Conservation (phyloP, 2,329 filamentous ascomycete genomes). For the Alternaria brassicae region DNA sequence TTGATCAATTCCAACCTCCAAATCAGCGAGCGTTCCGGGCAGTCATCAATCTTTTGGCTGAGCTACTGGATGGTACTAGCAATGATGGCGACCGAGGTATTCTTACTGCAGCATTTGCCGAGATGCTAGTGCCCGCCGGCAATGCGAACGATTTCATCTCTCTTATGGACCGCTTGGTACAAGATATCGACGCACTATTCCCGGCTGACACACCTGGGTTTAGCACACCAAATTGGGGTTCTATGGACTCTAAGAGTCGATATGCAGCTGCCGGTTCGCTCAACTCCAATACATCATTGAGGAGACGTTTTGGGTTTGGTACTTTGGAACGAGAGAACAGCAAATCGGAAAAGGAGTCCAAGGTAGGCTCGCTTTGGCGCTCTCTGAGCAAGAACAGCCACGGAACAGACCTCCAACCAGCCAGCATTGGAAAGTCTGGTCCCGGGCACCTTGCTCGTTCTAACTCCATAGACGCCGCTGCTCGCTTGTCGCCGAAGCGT, state of each 20-base stretch:
- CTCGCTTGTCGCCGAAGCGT: conserved; percentile 58
- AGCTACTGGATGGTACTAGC: conserved; percentile 85
- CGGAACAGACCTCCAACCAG: conserved; percentile 55
- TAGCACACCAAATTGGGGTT: conserved; percentile 61
- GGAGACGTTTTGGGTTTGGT: conserved; percentile 83
- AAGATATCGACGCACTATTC: conserved; percentile 89
- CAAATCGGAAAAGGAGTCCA: conserved; percentile 72
- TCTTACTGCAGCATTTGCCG: conserved; percentile 85
- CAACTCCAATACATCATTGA: conserved; percentile 85
- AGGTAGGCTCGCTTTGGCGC: conserved; percentile 80
- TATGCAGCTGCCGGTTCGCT: conserved; percentile 75
- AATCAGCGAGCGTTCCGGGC: conserved; percentile 79
- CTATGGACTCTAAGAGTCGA: conserved; percentile 64
- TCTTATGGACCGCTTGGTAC: conserved; percentile 83
- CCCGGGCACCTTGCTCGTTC: conserved; percentile 65
- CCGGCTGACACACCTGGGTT: conserved; percentile 64
- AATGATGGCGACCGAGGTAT: conserved; percentile 92
- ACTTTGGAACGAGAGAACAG: conserved; percentile 79
- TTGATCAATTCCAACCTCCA: conserved; percentile 63
- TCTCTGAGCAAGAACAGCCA: conserved; percentile 80
- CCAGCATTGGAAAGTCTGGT: conserved; percentile 71
- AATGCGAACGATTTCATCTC: conserved; percentile 85
- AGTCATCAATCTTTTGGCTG: conserved; percentile 83
- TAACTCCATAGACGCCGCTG: conserved; percentile 78
- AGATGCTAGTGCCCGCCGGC: conserved; percentile 80